Evolutionary conservation across 2,329 filamentous ascomycete species (phyloP), one percentile per base, ranked within the genome.

Genomic region (Metarhizium guizhouense): DNA sequence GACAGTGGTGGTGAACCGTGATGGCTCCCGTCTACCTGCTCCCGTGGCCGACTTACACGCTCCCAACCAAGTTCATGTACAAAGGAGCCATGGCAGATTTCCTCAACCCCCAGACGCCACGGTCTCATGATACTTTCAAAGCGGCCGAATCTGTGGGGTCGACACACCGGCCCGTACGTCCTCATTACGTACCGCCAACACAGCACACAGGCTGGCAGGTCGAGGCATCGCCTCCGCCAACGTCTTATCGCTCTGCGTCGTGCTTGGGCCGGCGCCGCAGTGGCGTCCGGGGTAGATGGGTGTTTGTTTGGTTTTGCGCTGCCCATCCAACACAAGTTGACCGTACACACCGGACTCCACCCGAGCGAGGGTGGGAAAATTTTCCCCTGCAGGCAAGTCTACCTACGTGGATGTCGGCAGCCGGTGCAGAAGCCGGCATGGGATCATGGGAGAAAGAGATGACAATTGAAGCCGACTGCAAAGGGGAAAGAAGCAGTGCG

Each of bases 281-380:
- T 54, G 53, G 53, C 53, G 53, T 54, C 53, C 47, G 53, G 53
- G 53, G 47, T 51, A 43, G 32, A 38, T 34, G 32, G 32, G 20
- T 16, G 20, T 29, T 25, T 16, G 20, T 29, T 25, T 40, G 43
- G 13, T 54, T 13, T 40, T 53, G 25, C 3, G 25, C 25, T 25
- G 25, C 3, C 25, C 25, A 25, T 25, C 25, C 25, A 25, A 25
- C 25, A 25, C 25, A 25, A 25, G 25, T 25, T 1, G 14, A 45
- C 38, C 11, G 16, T 25, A 25, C 18, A 52, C 16, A 13, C 25
- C 14, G 20, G 13, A 42, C 51, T 52, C 51, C 51, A 11, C 51
- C 40, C 18, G 3, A 47, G n/a, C 25, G 25, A 25, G 25, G 25
- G 4, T 25, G 43, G 43, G 13, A 47, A 25, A 47, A 25, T 47